A percentile compares a stretch with the other conserved stretches of the same genome.
phyloP scores from a whole-genome alignment of 108 stramenopile genomes.

The Asterionellopsis glacialis region DNA sequence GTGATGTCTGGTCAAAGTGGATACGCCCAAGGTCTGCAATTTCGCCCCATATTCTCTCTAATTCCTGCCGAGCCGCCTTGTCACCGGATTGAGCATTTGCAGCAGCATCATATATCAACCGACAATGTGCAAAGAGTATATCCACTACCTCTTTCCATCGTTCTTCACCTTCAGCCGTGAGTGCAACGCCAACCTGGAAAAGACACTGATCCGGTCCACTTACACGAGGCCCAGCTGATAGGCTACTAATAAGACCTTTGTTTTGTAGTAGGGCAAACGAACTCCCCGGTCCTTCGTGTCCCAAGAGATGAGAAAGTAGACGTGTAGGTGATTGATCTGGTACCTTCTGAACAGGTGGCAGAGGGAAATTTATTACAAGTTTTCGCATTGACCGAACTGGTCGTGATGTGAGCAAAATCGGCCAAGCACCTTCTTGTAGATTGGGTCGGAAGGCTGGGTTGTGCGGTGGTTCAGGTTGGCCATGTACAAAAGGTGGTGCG shows the following conservation, averaged over 20 bases:
- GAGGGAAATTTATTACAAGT: slow-evolving; percentile 58
- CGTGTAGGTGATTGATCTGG: slow-evolving; percentile 55
- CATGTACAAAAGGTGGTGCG: slow-evolving; percentile 42
- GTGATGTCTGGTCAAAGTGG: slow-evolving; percentile 73
- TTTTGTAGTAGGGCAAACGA: slow-evolving; percentile 70
- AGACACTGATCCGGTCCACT: slow-evolving; percentile 58
- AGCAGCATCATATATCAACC: slow-evolving; percentile 41
- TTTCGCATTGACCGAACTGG: slow-evolving; percentile 64
- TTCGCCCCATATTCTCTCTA: slow-evolving; percentile 56
- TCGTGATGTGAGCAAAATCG: slow-evolving; percentile 57
- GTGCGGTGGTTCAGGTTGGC: slow-evolving; percentile 30
- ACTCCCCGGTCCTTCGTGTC: slow-evolving; percentile 75
- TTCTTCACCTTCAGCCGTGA: slow-evolving; percentile 76
- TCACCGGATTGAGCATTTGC: slow-evolving; percentile 19
- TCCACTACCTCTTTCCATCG: slow-evolving; percentile 62
- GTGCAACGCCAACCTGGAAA: slow-evolving; percentile 56
- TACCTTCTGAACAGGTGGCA: slow-evolving; percentile 42
- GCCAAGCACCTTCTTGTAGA: slow-evolving; percentile 47
- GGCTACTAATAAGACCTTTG: slow-evolving; percentile 44
- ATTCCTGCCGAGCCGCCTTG: neutral
- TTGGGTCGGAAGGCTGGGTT: slow-evolving; percentile 47
- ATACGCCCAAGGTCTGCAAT: slow-evolving; percentile 38
- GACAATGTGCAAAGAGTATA: slow-evolving; percentile 60
- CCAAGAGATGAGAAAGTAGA: slow-evolving; percentile 64
- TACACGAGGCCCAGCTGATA: slow-evolving; percentile 57